Base-by-base conservation (phyloP, 2,329 filamentous ascomycete genomes). In the Paecilomyces niveus region DNA sequence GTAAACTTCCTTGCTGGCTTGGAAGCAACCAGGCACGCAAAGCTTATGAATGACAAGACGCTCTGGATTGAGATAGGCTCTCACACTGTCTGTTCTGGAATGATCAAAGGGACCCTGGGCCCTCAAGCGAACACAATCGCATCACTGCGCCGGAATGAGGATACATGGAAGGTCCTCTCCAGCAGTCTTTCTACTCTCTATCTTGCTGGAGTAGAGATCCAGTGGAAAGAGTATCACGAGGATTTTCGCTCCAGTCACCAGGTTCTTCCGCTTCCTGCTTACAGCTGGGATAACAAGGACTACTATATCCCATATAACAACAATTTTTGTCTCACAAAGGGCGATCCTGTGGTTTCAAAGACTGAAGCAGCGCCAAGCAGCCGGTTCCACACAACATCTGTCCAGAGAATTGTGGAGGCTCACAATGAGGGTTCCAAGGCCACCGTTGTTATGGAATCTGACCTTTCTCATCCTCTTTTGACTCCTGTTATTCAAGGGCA, bases 221-320 rank as follows among this genome's bases (percentile, higher is more conserved):
- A 70, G 58, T 78, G 76, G 74, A 72, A 73, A 55, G 74, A 76
- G 53, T 77, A 77, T 58, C 75, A 78, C 60, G 72, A 74, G 50
- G 74, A 76, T 56, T 77, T 76, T 56, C 63, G 61, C 31, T 56
- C 66, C 1, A 63, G 57, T 3, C 71, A 68, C 45, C 60, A 68
- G 49, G 50, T 90, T n/a, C 74, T 88, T n/a, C 76, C 82, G 15
- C 75, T 91, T 3, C 87, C 87, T 1, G 80, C 81, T 0, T 91
- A 90, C 68, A 80, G 80, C 0, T 91, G 86, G 69, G 85, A 90
- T 69, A 76, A 83, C 62, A 89, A 90, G 78, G 85, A 83, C 64
- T 89, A 90, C 72, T 89, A 86, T 86, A 80, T 89, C 15, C 84
- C 85, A 68, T 89, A 89, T 70, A 78, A 81, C 61, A 87, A 89